Conservation (phyloP, 345 rosid genomes). For the Melaleuca alternifolia region DNA sequence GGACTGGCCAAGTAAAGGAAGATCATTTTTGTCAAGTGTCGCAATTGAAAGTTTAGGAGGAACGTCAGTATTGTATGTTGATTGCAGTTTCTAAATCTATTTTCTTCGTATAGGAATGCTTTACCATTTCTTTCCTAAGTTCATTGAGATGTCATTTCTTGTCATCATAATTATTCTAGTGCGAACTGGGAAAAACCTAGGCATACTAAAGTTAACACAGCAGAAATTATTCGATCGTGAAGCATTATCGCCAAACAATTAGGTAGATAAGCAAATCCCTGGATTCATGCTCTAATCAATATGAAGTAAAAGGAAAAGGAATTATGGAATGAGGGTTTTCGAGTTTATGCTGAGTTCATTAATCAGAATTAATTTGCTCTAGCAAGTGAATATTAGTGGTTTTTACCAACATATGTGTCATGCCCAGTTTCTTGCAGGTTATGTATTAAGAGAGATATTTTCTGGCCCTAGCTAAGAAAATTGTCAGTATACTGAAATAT, state of each 20-base stretch:
- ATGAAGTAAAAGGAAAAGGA: not conserved
- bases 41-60: not conserved
- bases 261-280: not conserved
- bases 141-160: not conserved
- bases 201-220: not conserved
- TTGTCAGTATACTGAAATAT: not conserved
- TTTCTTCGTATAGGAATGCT: not conserved
- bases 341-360: not conserved
- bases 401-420: not conserved
- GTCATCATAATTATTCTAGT: not conserved
- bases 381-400: not conserved
- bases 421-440: not conserved
- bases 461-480: not conserved
- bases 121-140: not conserved
- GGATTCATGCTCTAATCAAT: not conserved
- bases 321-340: not conserved
- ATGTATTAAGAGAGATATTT: not conserved
- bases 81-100: not conserved
- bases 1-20: not conserved
- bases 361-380: not conserved
- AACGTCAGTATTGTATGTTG: not conserved
- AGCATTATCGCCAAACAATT: not conserved
- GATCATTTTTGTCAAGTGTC: not conserved
- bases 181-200: not conserved
- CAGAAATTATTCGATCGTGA: not conserved